Percentiles rank a stretch among this genome's conserved stretches.
Conservation (phyloP, 2,329 filamentous ascomycete species). For the Diplocarpon mali region DNA sequence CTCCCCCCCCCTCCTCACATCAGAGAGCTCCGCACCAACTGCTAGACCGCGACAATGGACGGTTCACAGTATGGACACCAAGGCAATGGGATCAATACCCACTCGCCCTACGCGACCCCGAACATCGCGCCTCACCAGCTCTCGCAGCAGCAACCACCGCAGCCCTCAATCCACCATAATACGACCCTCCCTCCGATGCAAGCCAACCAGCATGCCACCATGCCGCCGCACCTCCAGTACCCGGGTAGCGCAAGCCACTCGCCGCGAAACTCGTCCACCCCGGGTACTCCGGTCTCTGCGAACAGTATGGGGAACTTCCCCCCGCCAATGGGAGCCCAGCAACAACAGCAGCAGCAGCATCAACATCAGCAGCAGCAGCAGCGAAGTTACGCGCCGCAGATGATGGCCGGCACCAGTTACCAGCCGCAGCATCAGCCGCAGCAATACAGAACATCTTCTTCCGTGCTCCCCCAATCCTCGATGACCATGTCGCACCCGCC, state of each 20-base stretch:
- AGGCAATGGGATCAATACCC: conserved; percentile 21
- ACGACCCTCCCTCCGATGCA: conserved; percentile 44
- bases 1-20: too few relatives aligned
- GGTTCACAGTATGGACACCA: conserved; percentile 21
- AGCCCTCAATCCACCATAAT: conserved; percentile 34
- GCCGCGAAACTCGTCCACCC: conserved; percentile 50
- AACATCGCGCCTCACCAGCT: conserved; percentile 29
- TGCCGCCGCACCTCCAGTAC: conserved; percentile 33
- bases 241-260: conserved; percentile 44
- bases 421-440: conserved; percentile 32
- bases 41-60: conserved; percentile 20
- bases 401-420: conserved; percentile 23
- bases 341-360: conserved; percentile 18
- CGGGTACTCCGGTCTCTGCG: conserved; percentile 47
- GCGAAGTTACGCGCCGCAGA: conserved; percentile 19
- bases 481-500: conserved; percentile 59
- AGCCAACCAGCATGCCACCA: conserved; percentile 35
- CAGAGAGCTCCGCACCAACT: too few relatives aligned
- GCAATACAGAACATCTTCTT: conserved; percentile 45
- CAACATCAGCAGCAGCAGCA: conserved; percentile 14
- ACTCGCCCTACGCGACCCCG: conserved; percentile 20
- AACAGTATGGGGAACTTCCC: conserved; percentile 45
- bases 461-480: conserved; percentile 57
- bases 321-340: conserved; percentile 38
- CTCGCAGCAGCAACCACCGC: neutral